Base-by-base conservation (phyloP, 768 basidiomycete genomes). In the Kwoniella dendrophila region DNA sequence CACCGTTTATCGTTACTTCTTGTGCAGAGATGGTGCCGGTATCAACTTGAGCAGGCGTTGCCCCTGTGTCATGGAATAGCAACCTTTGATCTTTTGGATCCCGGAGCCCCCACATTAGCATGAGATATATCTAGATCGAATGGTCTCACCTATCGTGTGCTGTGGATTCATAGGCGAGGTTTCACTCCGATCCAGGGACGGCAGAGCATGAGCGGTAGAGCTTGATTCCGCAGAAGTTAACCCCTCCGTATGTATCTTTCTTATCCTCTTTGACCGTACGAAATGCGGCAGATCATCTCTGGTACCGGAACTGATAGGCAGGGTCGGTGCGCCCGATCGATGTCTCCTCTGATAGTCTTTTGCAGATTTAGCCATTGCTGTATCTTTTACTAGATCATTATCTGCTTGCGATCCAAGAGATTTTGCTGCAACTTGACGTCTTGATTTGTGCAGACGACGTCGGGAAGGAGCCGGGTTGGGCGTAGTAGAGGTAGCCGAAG, bases 361-460 rank as follows among this genome's bases (percentile, higher is more conserved):
- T 5, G 40, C n/a, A 20, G 52, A 55, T 40, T 53, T 55, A 3
- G 60, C 52, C 52, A 48, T 40, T 7, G 60, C 34, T 16, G 55
- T 24, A 43, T 62, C 54, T 20, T 20, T 18, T 1, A 54, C 30
- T 1, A 34, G 20, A 34, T 60, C 59, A 12, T 30, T 18, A n/a
- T 49, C 58, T 3, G 48, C 58, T 3, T 50, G 58, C 14, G 26
- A 40, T 30, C 49, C 36, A 7, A 59, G 41, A 16, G 58, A 59
- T 51, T 26, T 1, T 12, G 43, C n/a, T 18, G 12, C 20, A n/a
- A 24, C 43, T 20, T 44, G 54, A 41, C 34, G 36, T 18, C 34
- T 24, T 12, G 48, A 27, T 20, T 29, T 29, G 24, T 33, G 32
- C 14, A 18, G 24, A 4, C 48, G 48, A 20, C 48, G 48, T 12